phyloP scores from a whole-genome alignment of 148 eudicot genomes.

The Cornus controversa region DNA sequence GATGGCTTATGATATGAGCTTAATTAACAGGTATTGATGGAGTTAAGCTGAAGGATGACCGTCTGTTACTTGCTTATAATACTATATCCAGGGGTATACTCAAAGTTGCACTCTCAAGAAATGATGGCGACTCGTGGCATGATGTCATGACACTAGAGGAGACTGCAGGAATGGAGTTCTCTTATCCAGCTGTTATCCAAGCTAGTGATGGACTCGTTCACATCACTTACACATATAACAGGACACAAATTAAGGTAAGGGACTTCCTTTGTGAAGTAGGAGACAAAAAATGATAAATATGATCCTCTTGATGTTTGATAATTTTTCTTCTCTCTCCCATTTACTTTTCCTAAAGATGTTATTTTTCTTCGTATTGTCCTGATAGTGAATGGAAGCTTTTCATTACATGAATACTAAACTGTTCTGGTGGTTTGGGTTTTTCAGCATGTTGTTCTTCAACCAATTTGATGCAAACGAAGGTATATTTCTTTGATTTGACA shows the following conservation, averaged over 20 bases:
- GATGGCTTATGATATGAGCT: conserved; percentile 11
- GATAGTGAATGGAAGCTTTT: background rate
- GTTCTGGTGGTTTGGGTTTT: background rate
- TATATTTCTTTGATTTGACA: too few species aligned
- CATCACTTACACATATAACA: conserved; percentile 86
- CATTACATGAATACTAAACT: background rate
- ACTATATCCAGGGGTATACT: conserved; percentile 65
- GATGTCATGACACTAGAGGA: conserved; percentile 72
- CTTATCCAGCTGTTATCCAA: conserved; percentile 92
- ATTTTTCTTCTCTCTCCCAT: background rate
- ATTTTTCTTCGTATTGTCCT: background rate
- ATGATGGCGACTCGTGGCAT: conserved; percentile 88
- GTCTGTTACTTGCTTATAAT: conserved; percentile 84
- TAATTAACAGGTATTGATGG: conserved; percentile 83
- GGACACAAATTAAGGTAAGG: conserved; percentile 80
- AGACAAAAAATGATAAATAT: background rate
- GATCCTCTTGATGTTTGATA: background rate
- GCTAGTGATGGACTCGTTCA: conserved; percentile 71
- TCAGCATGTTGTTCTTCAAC: conserved; percentile 50
- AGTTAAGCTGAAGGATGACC: conserved; percentile 71
- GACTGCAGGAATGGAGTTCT: conserved; percentile 72
- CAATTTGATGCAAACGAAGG: conserved; percentile 17
- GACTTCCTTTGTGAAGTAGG: background rate
- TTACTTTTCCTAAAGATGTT: background rate
- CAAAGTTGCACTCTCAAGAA: conserved; percentile 51